Conservation (phyloP, 345 rosid genomes). For the Trapa bicornis region DNA sequence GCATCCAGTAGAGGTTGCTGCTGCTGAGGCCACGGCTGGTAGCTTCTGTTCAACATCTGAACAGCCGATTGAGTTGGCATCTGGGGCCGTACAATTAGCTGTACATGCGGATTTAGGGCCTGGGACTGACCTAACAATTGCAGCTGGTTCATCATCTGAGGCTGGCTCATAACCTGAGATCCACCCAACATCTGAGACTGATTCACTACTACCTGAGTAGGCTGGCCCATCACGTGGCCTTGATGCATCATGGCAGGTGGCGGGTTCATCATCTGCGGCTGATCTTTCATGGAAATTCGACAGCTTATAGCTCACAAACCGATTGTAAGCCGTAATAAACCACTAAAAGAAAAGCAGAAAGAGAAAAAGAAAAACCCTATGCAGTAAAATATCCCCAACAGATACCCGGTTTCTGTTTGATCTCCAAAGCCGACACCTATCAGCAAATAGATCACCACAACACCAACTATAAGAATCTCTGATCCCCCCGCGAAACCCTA, state of each 20-base stretch:
- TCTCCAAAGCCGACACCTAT: not conserved
- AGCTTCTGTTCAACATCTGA: conserved; percentile 29
- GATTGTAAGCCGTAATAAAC: not conserved
- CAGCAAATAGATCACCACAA: not conserved
- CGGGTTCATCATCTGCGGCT: conserved; percentile 5
- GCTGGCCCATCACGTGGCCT: conserved; percentile 22
- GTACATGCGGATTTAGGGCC: conserved; percentile 14
- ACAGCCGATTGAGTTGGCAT: conserved; percentile 14
- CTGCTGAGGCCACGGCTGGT: conserved; percentile 22
- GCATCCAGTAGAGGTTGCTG: conserved; percentile 18
- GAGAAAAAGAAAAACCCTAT: not conserved
- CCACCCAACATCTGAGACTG: not conserved
- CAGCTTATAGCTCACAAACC: not conserved
- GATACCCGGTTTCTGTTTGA: not conserved
- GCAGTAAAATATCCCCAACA: not conserved
- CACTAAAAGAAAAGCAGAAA: not conserved
- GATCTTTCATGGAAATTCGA: conserved; percentile 38
- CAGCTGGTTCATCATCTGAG: conserved; percentile 24
- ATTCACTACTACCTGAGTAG: conserved; percentile 8
- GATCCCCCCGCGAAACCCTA: not conserved
- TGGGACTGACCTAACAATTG: conserved; percentile 35
- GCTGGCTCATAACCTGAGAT: not conserved
- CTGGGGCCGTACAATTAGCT: conserved; percentile 21
- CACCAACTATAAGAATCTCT: not conserved
- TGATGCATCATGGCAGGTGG: too few relatives aligned